A percentile compares a stretch with the other conserved stretches of the same genome.
Conservation (phyloP, 495 filamentous ascomycete species). For the Lasiosphaeria ovina region DNA sequence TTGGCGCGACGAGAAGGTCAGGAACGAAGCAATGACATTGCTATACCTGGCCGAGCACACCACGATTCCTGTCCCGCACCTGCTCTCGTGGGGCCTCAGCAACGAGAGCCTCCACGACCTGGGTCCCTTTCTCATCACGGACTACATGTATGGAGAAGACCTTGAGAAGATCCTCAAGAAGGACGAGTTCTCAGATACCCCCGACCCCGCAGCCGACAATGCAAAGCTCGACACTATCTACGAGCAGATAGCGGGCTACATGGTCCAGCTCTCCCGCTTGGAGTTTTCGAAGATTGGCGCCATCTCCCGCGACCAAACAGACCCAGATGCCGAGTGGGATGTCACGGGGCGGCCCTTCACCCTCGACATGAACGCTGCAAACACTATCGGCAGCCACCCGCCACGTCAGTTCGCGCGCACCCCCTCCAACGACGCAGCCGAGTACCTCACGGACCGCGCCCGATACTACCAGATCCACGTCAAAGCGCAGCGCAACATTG, state of each 20-base stretch:
- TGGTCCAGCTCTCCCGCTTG: background rate
- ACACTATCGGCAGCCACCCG: background rate
- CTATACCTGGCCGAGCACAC: slow-evolving; percentile 36
- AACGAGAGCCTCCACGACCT: slow-evolving; percentile 32
- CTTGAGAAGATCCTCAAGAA: background rate
- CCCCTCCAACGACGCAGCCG: background rate
- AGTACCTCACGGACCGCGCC: slow-evolving; percentile 15
- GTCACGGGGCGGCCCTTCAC: background rate
- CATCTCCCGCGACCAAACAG: background rate
- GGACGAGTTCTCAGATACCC: background rate
- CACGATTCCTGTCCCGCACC: slow-evolving; percentile 42
- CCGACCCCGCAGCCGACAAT: background rate
- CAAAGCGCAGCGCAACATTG: slow-evolving; percentile 41
- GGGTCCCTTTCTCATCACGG: background rate
- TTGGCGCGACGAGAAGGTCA: slow-evolving; percentile 39
- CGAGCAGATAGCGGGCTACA: background rate
- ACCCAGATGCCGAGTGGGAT: background rate
- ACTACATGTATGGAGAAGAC: background rate
- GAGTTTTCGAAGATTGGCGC: background rate
- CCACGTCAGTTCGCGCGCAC: background rate
- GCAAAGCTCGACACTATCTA: background rate
- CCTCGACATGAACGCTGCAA: background rate
- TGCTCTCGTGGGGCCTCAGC: slow-evolving; percentile 40
- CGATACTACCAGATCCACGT: slow-evolving; percentile 10
- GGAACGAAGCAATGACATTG: slow-evolving; percentile 43